Percentiles rank a stretch among this genome's conserved stretches.
These are phyloP conservation scores for Tanacetum coccineum DNA, from an alignment of 129 eudicot genomes.

Conservation along the genomic window DNA sequence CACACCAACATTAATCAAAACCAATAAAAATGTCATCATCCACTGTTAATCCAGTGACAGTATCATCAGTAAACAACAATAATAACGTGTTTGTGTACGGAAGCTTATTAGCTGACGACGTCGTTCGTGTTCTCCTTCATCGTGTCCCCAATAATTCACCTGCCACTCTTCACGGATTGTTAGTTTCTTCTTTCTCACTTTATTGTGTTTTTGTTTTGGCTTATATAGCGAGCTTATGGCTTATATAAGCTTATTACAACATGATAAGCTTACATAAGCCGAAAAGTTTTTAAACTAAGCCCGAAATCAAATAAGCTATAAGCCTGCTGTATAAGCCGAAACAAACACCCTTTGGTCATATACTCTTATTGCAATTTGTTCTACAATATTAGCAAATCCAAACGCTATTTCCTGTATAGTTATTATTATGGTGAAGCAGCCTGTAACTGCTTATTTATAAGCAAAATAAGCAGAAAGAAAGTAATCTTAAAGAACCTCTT, in stretches of 20 bases:
- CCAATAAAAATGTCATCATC: slow-evolving; percentile 17
- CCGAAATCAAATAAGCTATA: too few relatives aligned
- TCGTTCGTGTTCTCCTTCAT: slow-evolving; percentile 65
- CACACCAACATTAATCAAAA: neutral
- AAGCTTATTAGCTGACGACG: slow-evolving; percentile 88
- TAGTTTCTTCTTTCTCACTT: slow-evolving; percentile 34
- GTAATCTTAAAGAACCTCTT: too few relatives aligned
- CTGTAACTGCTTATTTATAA: too few relatives aligned
- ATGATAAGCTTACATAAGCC: too few relatives aligned
- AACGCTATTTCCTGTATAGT: neutral
- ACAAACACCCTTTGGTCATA: too few relatives aligned
- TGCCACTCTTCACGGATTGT: slow-evolving; percentile 62
- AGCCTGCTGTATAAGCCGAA: too few relatives aligned
- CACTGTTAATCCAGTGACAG: slow-evolving; percentile 18
- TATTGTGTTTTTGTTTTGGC: too few relatives aligned
- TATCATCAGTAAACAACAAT: slow-evolving; percentile 14
- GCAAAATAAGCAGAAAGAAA: too few relatives aligned
- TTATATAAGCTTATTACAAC: too few relatives aligned
- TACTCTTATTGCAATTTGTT: neutral
- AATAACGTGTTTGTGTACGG: slow-evolving; percentile 75
- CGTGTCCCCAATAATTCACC: slow-evolving; percentile 68
- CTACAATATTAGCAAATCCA: slow-evolving; percentile 14
- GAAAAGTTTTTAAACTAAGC: too few relatives aligned
- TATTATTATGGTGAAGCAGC: too few relatives aligned
- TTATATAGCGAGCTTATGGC: too few relatives aligned